Base-by-base conservation (phyloP, 1,139 yeast species). In the Geotrichum cucujoidarum region DNA sequence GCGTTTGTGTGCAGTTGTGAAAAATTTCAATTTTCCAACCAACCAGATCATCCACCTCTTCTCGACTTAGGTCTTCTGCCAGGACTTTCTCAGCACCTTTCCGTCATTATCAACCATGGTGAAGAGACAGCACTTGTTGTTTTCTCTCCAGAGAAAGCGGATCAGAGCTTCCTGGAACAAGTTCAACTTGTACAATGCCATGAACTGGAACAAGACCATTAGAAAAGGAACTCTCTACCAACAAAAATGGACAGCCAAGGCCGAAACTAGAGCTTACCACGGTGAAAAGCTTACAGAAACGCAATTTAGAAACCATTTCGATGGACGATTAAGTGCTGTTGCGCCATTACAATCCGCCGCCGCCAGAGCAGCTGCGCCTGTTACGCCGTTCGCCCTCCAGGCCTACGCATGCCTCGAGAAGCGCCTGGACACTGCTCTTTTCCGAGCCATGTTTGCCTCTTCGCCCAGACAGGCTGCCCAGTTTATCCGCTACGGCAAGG, bases 391-490 rank as follows among this genome's bases (percentile, higher is more conserved):
- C 70, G 80, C 88, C 42, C 68, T 89, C 61, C 98, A 92, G 69
- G 84, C 97, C 1, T 92, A 75, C 67, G 95, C 95, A 4, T 81
- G 82, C 3, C 71, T 94, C 53, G 98, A 92, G 65, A 84, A 83
- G 64, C 75, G 98, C 63, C 75, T 92, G 36, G 98, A 92, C 64
- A 78, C 83, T 63, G 97, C 97, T 1, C 61, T 92, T 11, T 92
- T 87, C 70, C 80, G 98, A 67, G 75, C 97, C 32, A 76, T 92
- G 84, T 90, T 92, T 71, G 96, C 98, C 3, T 79, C 95, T 5
- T 86, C 95, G 6, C 80, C 88, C 6, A 81, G 97, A 73, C 97
- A 92, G 68, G 96, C 98, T 1, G 80, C 96, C 57, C 90, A 86
- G 64, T 89, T 85, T 61, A 82, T 92, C 52, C 69, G 86, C 24